Base-by-base conservation (phyloP, 1,284 basidiomycete species). In the Puccinia novopanici region DNA sequence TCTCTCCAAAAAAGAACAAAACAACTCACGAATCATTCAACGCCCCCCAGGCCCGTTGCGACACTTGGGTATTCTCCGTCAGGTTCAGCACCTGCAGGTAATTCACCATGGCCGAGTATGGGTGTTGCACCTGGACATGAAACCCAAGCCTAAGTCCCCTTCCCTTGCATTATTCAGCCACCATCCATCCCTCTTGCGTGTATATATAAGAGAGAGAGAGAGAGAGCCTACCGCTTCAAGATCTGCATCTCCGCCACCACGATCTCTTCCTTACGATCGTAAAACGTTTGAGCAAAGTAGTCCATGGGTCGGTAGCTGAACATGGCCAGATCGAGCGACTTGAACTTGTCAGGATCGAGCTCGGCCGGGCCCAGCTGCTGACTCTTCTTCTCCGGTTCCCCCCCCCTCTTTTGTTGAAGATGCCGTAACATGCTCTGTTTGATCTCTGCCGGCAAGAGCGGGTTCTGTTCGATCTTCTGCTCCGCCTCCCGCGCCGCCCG, bases 201-300 rank as follows among this genome's bases (percentile, higher is more conserved):
- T 57, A 34, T 24, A 59, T 5, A n/a, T n/a, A n/a, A n/a, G n/a
- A n/a, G n/a, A 59, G 19, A 6, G 12, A 2, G 59, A n/a, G 19
- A 10, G 12, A 4, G 27, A 37, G 1, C 17, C 30, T 73, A 89
- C 52, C 95, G 90, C 87, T 99, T 99, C 82, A 99, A 89, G 24
- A 99, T 90, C 85, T 99, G 97, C 93, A 99, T 98, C 87, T 99
- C 97, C 0, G 92, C 91, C 19, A 97, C 91, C 30, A 98, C 93
- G 65, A 98, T 88, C 5, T 92, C 91, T 84, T 96, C 94, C 84
- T 94, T 95, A 83, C 92, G 88, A 82, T 94, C 92, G 86, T 95
- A 94, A 83, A 94, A 96, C 0, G 89, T 89, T 81, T 89, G 89
- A 10, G 91, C 90, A 84, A 93, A 94, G 86, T 94, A 95, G 27